Base-by-base conservation (phyloP, 78 protist genomes). In the Planoprotostelium fungivorum region DNA sequence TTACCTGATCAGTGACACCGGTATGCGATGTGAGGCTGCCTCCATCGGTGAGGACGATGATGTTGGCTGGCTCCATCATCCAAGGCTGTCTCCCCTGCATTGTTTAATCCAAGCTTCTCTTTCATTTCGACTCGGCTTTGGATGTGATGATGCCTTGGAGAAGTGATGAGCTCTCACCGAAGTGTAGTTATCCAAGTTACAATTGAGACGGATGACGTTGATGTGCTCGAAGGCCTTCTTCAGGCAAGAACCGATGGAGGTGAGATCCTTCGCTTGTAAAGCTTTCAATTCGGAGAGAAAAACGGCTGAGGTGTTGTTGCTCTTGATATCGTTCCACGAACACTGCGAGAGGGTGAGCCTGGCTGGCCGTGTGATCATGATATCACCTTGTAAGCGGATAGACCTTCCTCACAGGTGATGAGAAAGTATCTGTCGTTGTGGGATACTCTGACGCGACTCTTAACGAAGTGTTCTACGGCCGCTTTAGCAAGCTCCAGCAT, bases 401-500 rank as follows among this genome's bases (percentile, higher is more conserved):
- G 35, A 73, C 86, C 36, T 35, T 90, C 96, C 34, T 90, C 94
- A 1, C 91, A 83, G 25, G 96, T 93, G 0, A 90, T 87, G 9
- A 93, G 38, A 84, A 90, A 88, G 90, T 85, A 93, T 28, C 90
- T n/a, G 85, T 93, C 94, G 29, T 36, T 86, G 31, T 90, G 84
- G 28, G 88, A 34, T 38, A 88, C 96, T 25, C 88, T 86, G 85
- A 89, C 87, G 31, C 93, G 63, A 38, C 86, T 89, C 91, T 89
- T 93, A 36, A 93, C 84, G 86, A 93, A 87, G 38, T 90, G 94
- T 86, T 93, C 96, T 1, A 90, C 89, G 0, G 96, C 96, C 0
- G 88, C 94, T 38, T 93, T 93, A 34, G 94, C 28, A 35, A 92
- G 88, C 88, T 93, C 96, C 34, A 93, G 85, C 63, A 93, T 36